Percentiles rank a stretch among this genome's conserved stretches.
Evolutionary conservation across 305 asterid species (phyloP).

Genomic region (Rubia occidens): DNA sequence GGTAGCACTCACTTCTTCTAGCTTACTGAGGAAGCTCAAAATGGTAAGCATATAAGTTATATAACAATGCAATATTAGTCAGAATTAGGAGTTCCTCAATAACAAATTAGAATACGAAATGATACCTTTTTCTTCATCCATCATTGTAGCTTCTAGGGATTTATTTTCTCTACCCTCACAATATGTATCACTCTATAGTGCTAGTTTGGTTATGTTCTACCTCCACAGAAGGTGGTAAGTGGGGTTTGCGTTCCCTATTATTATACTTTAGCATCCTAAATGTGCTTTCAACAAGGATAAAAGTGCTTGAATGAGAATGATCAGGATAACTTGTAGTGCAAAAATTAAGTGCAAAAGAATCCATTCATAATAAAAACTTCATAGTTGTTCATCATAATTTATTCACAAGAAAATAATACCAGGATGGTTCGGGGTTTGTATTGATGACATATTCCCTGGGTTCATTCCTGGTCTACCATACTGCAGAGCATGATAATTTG

Average conservation of each 20-base stretch:
- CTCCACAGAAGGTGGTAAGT: too few species aligned
- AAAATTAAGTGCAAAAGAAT: not conserved
- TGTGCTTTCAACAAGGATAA: not conserved
- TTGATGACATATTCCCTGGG: slow-evolving; percentile 18
- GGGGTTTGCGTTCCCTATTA: too few species aligned
- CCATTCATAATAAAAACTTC: not conserved
- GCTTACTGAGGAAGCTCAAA: not conserved
- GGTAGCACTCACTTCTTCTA: too few species aligned
- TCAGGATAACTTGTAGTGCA: not conserved
- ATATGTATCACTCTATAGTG: not conserved
- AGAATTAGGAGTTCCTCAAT: not conserved
- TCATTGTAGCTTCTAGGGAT: not conserved
- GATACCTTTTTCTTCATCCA: not conserved
- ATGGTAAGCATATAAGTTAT: not conserved
- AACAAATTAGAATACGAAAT: not conserved
- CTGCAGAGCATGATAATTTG: slow-evolving; percentile 26
- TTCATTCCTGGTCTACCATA: slow-evolving; percentile 27
- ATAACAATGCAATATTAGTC: not conserved
- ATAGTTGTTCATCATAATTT: too few species aligned
- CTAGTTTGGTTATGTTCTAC: too few species aligned
- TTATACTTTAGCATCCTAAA: not conserved
- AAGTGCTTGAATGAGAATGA: not conserved
- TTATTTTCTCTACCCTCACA: not conserved
- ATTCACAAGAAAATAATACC: slow-evolving; percentile 13
- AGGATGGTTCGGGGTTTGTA: slow-evolving; percentile 24